phyloP scores from a whole-genome alignment of 495 filamentous ascomycete genomes.

The Hypoxylon trugodes region DNA sequence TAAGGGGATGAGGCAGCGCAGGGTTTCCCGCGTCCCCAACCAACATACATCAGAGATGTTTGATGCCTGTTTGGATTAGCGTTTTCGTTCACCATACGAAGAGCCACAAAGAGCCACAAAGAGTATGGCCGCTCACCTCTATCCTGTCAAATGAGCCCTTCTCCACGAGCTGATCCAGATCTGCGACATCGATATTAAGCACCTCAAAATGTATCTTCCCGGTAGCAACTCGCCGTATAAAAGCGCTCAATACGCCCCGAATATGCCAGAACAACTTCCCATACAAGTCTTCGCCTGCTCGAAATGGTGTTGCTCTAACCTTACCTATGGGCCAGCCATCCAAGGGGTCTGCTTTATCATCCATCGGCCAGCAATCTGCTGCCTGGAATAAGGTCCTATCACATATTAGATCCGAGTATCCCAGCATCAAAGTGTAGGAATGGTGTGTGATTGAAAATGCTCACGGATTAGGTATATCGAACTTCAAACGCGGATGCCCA shows the following conservation, averaged over 20 bases:
- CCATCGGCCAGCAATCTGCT: background rate
- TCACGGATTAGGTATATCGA: constrained; percentile 44
- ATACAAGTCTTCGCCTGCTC: constrained; percentile 38
- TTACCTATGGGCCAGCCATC: constrained; percentile 41
- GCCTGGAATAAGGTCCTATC: constrained; percentile 12
- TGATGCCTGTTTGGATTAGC: constrained; percentile 3
- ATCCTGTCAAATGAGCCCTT: background rate
- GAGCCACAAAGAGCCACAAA: no score
- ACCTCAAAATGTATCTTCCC: constrained; percentile 2
- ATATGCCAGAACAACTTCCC: constrained; percentile 46
- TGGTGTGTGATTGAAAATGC: constrained; percentile 2
- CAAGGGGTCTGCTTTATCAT: constrained; percentile 9
- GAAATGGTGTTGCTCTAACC: constrained; percentile 21
- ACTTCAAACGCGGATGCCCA: constrained; percentile 40
- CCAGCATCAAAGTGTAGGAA: background rate
- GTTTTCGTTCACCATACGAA: background rate
- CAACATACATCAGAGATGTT: background rate
- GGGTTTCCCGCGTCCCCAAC: constrained; percentile 6
- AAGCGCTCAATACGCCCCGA: constrained; percentile 6
- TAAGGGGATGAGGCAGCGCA: constrained; percentile 30
- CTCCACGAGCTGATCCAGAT: background rate
- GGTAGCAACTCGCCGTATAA: background rate
- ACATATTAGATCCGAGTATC: background rate
- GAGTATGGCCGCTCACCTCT: constrained; percentile 6
- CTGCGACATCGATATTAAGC: background rate